These are phyloP conservation scores for Pezizomycotina sp. DNA, from an alignment of 2,329 filamentous ascomycete species.

Conservation along the genomic window DNA sequence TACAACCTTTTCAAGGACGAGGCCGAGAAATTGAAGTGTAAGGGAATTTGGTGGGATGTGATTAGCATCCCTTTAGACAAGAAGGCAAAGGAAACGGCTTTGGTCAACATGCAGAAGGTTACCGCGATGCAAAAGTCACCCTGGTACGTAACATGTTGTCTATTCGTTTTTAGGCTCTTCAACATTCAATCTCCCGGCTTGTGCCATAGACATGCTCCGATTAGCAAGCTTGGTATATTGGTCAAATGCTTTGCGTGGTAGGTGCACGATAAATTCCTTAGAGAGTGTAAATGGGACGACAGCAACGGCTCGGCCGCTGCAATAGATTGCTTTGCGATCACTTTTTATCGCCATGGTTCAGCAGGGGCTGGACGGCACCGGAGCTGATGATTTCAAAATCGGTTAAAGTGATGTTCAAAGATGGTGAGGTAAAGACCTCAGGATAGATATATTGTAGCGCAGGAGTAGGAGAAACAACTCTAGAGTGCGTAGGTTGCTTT, in stretches of 20 bases:
- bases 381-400: conserved; percentile 17
- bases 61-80: conserved; percentile 22
- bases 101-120: conserved; percentile 24
- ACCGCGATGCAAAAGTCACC: conserved; percentile 19
- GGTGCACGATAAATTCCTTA: conserved; percentile 8
- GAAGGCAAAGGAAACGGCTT: conserved; percentile 11
- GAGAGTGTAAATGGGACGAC: conserved; percentile 18
- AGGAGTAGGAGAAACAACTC: too few species aligned
- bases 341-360: conserved; percentile 24
- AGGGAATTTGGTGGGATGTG: conserved; percentile 26
- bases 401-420: conserved; percentile 11
- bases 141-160: conserved; percentile 21
- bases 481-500: too few species aligned
- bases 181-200: too few species aligned
- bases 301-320: conserved; percentile 17
- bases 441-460: conserved; percentile 1
- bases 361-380: conserved; percentile 22
- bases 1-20: conserved; percentile 20
- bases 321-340: too few species aligned
- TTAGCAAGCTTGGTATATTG: too few species aligned
- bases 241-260: too few species aligned
- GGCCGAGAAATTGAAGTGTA: conserved; percentile 11
- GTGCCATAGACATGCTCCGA: too few species aligned
- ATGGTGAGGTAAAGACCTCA: neutral
- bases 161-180: too few species aligned